Conservation (phyloP, 805 yeast genomes). For the Cephaloascus fragrans region DNA sequence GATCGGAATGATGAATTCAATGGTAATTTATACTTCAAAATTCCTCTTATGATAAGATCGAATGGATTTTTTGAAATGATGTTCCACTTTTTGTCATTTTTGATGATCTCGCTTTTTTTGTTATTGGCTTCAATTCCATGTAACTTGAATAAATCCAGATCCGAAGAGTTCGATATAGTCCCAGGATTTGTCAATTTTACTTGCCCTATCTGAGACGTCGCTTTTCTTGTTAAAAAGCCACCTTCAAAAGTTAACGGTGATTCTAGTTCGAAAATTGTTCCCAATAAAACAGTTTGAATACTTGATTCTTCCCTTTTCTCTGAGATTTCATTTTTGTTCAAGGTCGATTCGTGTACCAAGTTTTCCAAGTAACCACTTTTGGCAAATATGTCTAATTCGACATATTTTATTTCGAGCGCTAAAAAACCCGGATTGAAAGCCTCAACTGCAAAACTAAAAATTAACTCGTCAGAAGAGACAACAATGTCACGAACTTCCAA, state of each 20-base stretch:
- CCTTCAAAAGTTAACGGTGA: conserved; percentile 70
- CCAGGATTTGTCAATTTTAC: conserved; percentile 73
- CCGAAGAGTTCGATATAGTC: conserved; percentile 5
- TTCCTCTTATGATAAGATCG: conserved; percentile 77
- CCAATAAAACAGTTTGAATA: conserved; percentile 65
- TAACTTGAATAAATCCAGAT: neutral
- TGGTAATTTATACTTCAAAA: conserved; percentile 68
- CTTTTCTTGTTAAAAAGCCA: conserved; percentile 59
- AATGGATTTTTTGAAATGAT: conserved; percentile 69
- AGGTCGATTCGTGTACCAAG: conserved; percentile 4
- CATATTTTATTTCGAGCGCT: conserved; percentile 49
- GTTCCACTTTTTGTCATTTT: conserved; percentile 58
- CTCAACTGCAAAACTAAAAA: conserved; percentile 67
- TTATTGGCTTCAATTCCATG: neutral
- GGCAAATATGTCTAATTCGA: conserved; percentile 81
- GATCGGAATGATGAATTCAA: conserved; percentile 40
- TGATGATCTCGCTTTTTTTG: too few species aligned
- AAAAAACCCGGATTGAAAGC: conserved; percentile 87
- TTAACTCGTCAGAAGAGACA: conserved; percentile 74
- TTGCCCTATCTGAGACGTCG: conserved; percentile 52
- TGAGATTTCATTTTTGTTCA: conserved; percentile 8
- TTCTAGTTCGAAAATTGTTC: conserved; percentile 57
- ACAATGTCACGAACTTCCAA: conserved; percentile 58
- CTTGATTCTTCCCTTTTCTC: conserved; percentile 5
- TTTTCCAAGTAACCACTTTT: conserved; percentile 42